These are phyloP conservation scores for Gymnopilus junonius DNA, from an alignment of 768 basidiomycete species.

Conservation along the genomic window DNA sequence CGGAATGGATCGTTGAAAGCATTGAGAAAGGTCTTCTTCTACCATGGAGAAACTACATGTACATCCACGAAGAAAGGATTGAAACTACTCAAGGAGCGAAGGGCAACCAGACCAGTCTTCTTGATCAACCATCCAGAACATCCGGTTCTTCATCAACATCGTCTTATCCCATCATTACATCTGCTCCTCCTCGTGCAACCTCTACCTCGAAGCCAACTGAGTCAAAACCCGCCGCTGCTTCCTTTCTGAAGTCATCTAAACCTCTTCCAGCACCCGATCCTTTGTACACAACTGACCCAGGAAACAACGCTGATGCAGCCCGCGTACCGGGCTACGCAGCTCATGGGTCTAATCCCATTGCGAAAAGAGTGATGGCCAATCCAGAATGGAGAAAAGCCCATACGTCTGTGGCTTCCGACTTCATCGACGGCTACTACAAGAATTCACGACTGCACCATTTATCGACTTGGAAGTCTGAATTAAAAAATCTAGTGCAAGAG, in stretches of 20 bases:
- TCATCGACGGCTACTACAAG: conserved; percentile 82
- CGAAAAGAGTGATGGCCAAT: conserved; percentile 80
- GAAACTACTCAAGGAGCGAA: conserved; percentile 55
- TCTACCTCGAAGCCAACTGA: not conserved
- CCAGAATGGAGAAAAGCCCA: conserved; percentile 87
- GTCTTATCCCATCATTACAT: conserved; percentile 6
- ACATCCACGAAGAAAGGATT: conserved; percentile 49
- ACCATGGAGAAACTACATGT: conserved; percentile 81
- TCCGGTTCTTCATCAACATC: not conserved
- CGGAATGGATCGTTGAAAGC: conserved; percentile 89
- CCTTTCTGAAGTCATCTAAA: conserved; percentile 10
- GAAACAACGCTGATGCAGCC: conserved; percentile 44
- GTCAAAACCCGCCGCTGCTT: not conserved
- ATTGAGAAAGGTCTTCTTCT: conserved; percentile 67
- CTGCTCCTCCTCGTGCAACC: not conserved
- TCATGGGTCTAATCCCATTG: conserved; percentile 69
- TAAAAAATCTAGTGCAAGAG: conserved; percentile 76
- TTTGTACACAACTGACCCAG: conserved; percentile 45
- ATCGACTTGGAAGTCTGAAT: conserved; percentile 90
- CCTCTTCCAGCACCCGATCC: conserved; percentile 24
- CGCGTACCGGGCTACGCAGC: conserved; percentile 69
- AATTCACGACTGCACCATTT: conserved; percentile 94
- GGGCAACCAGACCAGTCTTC: conserved; percentile 34
- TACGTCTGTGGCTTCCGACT: conserved; percentile 85
- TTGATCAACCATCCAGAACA: conserved; percentile 7